A percentile compares a stretch with the other conserved stretches of the same genome.
These are phyloP conservation scores for Phyllachora maydis DNA, from an alignment of 2,329 filamentous ascomycete species.

Conservation along the genomic window DNA sequence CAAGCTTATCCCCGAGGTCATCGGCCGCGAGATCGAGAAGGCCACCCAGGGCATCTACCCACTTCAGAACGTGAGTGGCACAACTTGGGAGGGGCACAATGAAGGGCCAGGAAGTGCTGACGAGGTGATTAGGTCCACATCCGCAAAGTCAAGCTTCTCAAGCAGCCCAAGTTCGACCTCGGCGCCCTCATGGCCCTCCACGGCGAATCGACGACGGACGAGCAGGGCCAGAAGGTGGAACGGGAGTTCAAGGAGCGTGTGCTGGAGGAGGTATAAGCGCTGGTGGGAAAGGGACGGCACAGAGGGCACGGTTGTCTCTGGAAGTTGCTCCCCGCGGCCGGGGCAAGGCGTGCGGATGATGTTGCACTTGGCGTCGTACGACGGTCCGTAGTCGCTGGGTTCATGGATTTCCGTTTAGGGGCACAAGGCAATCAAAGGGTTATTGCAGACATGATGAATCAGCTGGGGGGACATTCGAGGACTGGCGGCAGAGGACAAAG, in stretches of 20 bases:
- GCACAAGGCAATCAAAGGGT: no score
- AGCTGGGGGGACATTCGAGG: no score
- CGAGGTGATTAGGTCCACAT: conserved; percentile 70
- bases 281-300: conserved; percentile 20
- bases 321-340: no score
- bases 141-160: conserved; percentile 99
- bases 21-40: conserved; percentile 99
- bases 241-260: conserved; percentile 98
- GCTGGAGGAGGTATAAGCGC: conserved; percentile 74
- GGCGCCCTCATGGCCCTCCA: conserved; percentile 90
- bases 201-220: conserved; percentile 90
- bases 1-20: conserved; percentile 98
- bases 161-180: conserved; percentile 97
- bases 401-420: no score
- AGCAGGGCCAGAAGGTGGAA: conserved; percentile 97
- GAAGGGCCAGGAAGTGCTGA: no score
- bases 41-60: conserved; percentile 98
- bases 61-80: conserved; percentile 72
- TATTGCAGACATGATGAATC: no score
- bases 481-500: no score
- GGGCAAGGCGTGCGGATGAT: no score
- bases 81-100: no score
- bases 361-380: no score
- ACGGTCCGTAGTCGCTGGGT: no score
- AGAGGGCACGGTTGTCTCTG: conserved; percentile 18